Conservation (phyloP, 352 stramenopile genomes). For the Halophytophthora polymorphica region DNA sequence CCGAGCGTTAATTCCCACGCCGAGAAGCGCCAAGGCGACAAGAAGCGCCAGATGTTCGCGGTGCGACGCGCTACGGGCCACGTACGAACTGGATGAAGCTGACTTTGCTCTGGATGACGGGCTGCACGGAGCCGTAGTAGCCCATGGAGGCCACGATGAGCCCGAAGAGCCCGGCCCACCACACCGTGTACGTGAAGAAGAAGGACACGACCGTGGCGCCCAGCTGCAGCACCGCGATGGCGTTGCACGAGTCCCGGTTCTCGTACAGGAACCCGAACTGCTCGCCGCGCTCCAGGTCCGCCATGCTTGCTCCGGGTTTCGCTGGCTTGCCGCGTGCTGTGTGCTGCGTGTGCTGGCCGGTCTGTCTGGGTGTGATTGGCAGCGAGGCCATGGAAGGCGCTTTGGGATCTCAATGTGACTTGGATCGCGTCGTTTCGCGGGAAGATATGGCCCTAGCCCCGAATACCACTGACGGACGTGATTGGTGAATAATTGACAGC, state of each 20-base stretch:
- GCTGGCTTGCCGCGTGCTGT: neutral
- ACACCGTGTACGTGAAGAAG: constrained; percentile 80
- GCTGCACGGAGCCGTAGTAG: constrained; percentile 80
- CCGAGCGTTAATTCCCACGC: neutral
- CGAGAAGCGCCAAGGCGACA: neutral
- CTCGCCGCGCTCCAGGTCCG: constrained; percentile 65
- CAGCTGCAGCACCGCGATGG: constrained; percentile 75
- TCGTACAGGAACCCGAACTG: constrained; percentile 83
- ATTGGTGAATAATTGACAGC: too few species aligned
- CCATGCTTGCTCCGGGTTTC: constrained; percentile 30
- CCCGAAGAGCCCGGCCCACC: constrained; percentile 75
- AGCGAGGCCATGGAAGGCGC: neutral
- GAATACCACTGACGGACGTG: too few species aligned
- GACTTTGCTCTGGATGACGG: constrained; percentile 86
- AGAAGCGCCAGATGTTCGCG: neutral
- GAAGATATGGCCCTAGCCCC: neutral
- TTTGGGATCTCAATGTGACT: neutral
- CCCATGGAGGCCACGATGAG: constrained; percentile 77
- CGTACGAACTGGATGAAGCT: constrained; percentile 87
- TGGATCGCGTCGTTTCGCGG: constrained; percentile 1
- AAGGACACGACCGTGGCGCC: constrained; percentile 65
- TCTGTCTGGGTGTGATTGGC: neutral
- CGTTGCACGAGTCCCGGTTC: constrained; percentile 80
- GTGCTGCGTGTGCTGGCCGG: neutral
- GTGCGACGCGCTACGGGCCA: constrained; percentile 1